Evolutionary conservation across 2,329 filamentous ascomycete species (phyloP).

Genomic region (Verticillium nonalfalfae): DNA sequence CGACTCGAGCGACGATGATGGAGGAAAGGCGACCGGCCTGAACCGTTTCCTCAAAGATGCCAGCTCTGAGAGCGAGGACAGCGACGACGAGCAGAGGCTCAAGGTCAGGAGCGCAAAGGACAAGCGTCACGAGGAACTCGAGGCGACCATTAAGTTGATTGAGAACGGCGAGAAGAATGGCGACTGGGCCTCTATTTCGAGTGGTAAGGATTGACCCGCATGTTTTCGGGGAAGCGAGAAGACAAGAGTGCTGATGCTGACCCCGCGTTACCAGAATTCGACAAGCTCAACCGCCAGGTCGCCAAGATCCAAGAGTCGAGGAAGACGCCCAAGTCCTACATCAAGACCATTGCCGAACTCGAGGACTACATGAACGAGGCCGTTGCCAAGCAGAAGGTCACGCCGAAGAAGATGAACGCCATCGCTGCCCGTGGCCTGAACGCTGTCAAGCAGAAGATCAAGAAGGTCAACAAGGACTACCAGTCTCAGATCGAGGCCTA

Average conservation of each 20-base stretch:
- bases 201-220: slow-evolving; percentile 52
- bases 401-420: slow-evolving; percentile 97
- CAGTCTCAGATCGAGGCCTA: slow-evolving; percentile 82
- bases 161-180: slow-evolving; percentile 97
- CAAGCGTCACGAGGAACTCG: slow-evolving; percentile 91
- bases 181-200: slow-evolving; percentile 90
- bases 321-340: slow-evolving; percentile 82
- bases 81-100: slow-evolving; percentile 78
- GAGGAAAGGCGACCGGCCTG: slow-evolving; percentile 63
- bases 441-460: slow-evolving; percentile 95
- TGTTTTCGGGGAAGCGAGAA: background rate
- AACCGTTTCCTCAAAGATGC: slow-evolving; percentile 71
- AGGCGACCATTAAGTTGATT: slow-evolving; percentile 81
- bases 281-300: slow-evolving; percentile 87
- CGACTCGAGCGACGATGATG: slow-evolving; percentile 57
- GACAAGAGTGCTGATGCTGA: slow-evolving; percentile 7
- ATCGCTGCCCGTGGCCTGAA: slow-evolving; percentile 91
- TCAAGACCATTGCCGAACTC: slow-evolving; percentile 87
- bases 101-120: slow-evolving; percentile 97
- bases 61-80: slow-evolving; percentile 71
- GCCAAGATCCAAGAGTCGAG: slow-evolving; percentile 70
- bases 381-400: slow-evolving; percentile 90
- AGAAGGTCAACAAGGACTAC: slow-evolving; percentile 98
- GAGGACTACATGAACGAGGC: slow-evolving; percentile 94
- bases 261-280: slow-evolving; percentile 65